Evolutionary conservation across 345 rosid species (phyloP).

Genomic region (Eutrema japonicum): DNA sequence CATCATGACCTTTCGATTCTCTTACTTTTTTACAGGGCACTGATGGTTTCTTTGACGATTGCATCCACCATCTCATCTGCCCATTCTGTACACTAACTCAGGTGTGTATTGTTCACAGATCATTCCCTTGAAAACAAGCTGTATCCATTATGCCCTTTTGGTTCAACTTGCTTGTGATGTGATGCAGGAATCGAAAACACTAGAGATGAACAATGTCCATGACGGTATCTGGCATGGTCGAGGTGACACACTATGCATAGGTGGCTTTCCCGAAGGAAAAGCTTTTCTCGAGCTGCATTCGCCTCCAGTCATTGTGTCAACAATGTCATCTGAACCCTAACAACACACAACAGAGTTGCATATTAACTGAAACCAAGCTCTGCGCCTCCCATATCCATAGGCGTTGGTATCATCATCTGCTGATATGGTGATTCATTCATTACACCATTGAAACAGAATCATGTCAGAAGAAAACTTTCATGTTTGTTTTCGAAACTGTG

Average conservation of each 20-base stretch:
- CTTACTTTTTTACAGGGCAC: conserved; percentile 55
- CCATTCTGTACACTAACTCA: conserved; percentile 81
- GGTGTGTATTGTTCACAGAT: conserved; percentile 47
- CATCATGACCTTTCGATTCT: conserved; percentile 13
- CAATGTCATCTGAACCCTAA: conserved; percentile 48
- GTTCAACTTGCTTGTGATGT: conserved; percentile 28
- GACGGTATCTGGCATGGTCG: conserved; percentile 96
- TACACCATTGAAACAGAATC: conserved; percentile 9
- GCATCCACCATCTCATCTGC: conserved; percentile 70
- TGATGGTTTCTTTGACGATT: conserved; percentile 76
- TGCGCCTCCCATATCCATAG: neutral
- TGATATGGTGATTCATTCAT: conserved; percentile 3
- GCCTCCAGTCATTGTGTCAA: conserved; percentile 50
- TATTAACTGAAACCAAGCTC: conserved; percentile 7
- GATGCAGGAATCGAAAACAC: conserved; percentile 80
- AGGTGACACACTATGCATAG: conserved; percentile 82
- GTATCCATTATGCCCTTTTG: neutral
- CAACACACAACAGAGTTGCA: conserved; percentile 8
- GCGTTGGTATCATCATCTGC: conserved; percentile 8
- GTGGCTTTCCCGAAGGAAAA: conserved; percentile 61
- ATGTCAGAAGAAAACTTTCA: conserved; percentile 20
- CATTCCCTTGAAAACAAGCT: neutral
- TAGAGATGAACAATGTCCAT: conserved; percentile 96
- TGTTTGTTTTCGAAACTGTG: conserved; percentile 38
- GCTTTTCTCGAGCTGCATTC: conserved; percentile 57